Percentiles rank a stretch among this genome's conserved stretches.
phyloP scores from a whole-genome alignment of 2,329 filamentous ascomycete genomes.

The Aspergillus japonicus region DNA sequence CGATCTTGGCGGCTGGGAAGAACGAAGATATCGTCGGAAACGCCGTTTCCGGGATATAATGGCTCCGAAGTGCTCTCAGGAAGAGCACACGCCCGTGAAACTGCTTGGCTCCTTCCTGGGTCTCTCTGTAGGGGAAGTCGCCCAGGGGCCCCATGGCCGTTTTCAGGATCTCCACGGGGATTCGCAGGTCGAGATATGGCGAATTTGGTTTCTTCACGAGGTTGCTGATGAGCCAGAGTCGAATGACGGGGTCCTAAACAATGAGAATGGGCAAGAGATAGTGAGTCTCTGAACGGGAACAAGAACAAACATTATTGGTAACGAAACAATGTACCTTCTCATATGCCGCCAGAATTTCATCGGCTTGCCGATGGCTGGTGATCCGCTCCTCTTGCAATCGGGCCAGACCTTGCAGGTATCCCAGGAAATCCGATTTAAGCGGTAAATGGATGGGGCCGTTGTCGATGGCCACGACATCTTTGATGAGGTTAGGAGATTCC shows the following conservation, averaged over 20 bases:
- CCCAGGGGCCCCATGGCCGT: no score
- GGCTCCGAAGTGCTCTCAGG: constrained; percentile 21
- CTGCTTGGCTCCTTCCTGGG: constrained; percentile 29
- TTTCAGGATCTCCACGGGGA: no score
- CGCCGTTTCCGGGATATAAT: constrained; percentile 55
- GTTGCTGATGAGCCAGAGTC: constrained; percentile 11
- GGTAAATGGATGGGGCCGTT: constrained; percentile 22
- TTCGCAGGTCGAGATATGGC: no score
- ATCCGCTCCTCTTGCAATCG: constrained; percentile 1
- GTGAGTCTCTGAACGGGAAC: no score
- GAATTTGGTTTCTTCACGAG: no score
- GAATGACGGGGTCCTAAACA: constrained; percentile 1
- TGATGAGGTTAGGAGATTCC: constrained; percentile 19
- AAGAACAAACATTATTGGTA: no score
- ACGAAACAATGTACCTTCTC: background rate
- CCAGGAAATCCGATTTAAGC: constrained; percentile 18
- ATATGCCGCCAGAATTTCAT: constrained; percentile 1
- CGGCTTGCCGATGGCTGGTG: constrained; percentile 3
- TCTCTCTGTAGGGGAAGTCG: no score
- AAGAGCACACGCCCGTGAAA: constrained; percentile 20
- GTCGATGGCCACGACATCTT: constrained; percentile 24
- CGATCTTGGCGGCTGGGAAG: constrained; percentile 28
- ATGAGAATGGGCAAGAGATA: background rate
- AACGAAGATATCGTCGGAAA: constrained; percentile 29
- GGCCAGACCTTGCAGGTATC: constrained; percentile 54